phyloP scores from a whole-genome alignment of 140 eudicot species.

The Stevia rebaudiana region DNA sequence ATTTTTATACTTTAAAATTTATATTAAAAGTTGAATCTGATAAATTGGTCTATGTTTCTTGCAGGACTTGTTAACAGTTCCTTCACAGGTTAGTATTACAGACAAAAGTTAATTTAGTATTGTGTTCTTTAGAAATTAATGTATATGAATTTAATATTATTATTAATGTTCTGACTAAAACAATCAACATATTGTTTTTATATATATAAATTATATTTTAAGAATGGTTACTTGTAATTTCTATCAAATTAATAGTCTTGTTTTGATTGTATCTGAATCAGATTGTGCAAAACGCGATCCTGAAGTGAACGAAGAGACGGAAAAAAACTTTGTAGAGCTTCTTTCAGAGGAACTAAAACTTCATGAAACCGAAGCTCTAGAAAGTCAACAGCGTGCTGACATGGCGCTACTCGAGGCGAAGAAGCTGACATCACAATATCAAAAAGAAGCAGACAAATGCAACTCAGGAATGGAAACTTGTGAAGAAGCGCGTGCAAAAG shows the following conservation, averaged over 20 bases:
- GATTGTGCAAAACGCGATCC: slow-evolving; percentile 90
- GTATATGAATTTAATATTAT: neutral
- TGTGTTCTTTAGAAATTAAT: neutral
- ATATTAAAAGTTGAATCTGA: neutral
- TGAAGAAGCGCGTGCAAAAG: slow-evolving; percentile 93
- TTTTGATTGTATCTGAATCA: slow-evolving; percentile 18
- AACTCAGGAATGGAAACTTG: slow-evolving; percentile 99
- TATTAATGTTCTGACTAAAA: neutral
- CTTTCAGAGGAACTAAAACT: slow-evolving; percentile 78
- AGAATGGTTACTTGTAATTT: neutral
- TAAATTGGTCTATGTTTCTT: slow-evolving; percentile 4
- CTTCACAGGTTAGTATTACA: slow-evolving; percentile 45
- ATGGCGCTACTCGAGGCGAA: slow-evolving; percentile 89
- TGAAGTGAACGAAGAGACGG: slow-evolving; percentile 86
- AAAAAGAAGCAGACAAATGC: slow-evolving; percentile 97
- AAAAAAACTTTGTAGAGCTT: slow-evolving; percentile 70
- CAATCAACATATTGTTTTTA: too few species aligned
- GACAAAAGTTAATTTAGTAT: neutral
- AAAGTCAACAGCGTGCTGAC: slow-evolving; percentile 84
- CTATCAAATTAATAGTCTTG: neutral
- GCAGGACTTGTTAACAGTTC: slow-evolving; percentile 50
- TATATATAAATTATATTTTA: neutral
- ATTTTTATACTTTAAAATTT: too few species aligned
- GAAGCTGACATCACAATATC: slow-evolving; percentile 87
- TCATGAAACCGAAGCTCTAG: slow-evolving; percentile 72